Base-by-base conservation (phyloP, 2,329 filamentous ascomycete species). In the Apiospora pterosperma region DNA sequence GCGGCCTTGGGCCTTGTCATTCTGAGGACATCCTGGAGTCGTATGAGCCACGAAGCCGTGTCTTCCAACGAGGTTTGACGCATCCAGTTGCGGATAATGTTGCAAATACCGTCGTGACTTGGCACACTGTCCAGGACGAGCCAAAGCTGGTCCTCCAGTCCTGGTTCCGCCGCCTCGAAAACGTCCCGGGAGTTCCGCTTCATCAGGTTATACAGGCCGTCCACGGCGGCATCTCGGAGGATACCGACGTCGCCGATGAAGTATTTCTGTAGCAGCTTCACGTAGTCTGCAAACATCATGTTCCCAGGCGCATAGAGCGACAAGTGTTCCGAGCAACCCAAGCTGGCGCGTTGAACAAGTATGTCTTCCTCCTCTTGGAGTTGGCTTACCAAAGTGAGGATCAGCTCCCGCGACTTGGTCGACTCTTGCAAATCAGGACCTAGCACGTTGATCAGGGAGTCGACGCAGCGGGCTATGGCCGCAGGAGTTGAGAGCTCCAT, bases 391-490 rank as follows among this genome's bases (percentile, higher is more conserved):
- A 99, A 84, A 0, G 90, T 96, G 67, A 98, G 85, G 61, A 98
- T 96, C 63, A 99, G 85, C 74, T 97, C 94, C 69, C 96, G 85
- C n/a, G 93, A 92, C 78, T 97, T 97, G 4, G 88, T 88, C 68
- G 96, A 88, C 72, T 98, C 96, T 76, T 98, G 96, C 25, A 99
- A 81, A 77, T 99, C 96, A 0, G 96, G 96, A 0, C 96, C 96
- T 12, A 99, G 85, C 11, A 99, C 96, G 70, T 98, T 98, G 79
- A 99, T 93, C 28, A 97, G 84, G n/a, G 94, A 96, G 77, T 98
- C 94, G 36, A 97, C 90, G 70, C 93, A 97, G 70, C 93, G 89
- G 36, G 92, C 91, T 67, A 98, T 90, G 1, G 93, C 91, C 23
- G 93, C 90, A 1, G 91, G 88, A 0, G 95, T 95, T 6, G 92